Percentiles rank a stretch among this genome's conserved stretches.
These are phyloP conservation scores for Neonectria punicea DNA, from an alignment of 2,329 filamentous ascomycete species.

Conservation along the genomic window DNA sequence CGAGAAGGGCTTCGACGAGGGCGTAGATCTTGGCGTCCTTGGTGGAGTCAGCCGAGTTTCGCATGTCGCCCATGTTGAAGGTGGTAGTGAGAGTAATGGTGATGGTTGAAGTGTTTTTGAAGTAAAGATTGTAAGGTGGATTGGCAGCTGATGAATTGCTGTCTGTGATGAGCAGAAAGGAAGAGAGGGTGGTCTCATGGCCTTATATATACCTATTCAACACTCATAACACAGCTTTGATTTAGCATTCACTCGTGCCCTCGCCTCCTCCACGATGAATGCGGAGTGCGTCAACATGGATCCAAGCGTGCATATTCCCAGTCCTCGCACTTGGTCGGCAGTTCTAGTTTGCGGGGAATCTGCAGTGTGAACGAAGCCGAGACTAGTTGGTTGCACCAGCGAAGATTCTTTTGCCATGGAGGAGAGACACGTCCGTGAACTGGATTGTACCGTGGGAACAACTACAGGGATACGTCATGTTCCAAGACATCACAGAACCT, in stretches of 20 bases:
- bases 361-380: not conserved
- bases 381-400: not conserved
- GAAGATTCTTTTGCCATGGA: not conserved
- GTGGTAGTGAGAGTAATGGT: not conserved
- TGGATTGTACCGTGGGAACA: not conserved
- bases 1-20: slow-evolving; percentile 52
- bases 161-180: not conserved
- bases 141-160: not conserved
- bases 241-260: not conserved
- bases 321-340: not conserved
- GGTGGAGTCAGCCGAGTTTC: slow-evolving; percentile 20
- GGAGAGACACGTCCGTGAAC: not conserved
- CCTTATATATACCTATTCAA: not conserved
- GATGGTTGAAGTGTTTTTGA: not conserved
- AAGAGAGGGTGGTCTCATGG: not conserved
- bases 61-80: slow-evolving; percentile 33
- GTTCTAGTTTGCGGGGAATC: too few species aligned
- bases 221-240: not conserved
- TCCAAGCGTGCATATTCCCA: not conserved
- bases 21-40: slow-evolving; percentile 40
- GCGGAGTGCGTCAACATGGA: not conserved
- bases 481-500: not conserved
- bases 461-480: too few species aligned
- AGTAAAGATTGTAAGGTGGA: not conserved
- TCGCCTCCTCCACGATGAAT: not conserved